Conservation (phyloP, 2,329 filamentous ascomycete species). For the Penicillium griseofulvum region DNA sequence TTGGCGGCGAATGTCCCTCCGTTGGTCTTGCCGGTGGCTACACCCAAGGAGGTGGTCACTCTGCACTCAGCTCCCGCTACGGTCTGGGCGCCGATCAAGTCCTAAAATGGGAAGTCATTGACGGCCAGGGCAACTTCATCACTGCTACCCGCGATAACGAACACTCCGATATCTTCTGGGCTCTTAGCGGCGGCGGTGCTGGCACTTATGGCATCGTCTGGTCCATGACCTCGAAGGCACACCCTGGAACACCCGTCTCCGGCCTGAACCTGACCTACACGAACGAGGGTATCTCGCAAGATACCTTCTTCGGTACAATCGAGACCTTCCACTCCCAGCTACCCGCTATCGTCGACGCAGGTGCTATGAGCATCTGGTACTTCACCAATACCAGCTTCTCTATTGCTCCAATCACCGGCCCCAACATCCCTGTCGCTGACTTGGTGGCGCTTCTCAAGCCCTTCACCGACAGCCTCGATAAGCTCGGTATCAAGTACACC, state of each 20-base stretch:
- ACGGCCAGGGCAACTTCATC: slow-evolving; percentile 31
- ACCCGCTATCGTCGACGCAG: slow-evolving; percentile 51
- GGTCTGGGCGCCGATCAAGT: slow-evolving; percentile 62
- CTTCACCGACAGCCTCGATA: slow-evolving; percentile 43
- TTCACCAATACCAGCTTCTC: slow-evolving; percentile 52
- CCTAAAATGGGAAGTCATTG: slow-evolving; percentile 58
- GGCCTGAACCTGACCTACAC: slow-evolving; percentile 48
- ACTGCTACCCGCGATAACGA: slow-evolving; percentile 17
- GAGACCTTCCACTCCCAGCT: slow-evolving; percentile 48
- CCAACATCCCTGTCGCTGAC: slow-evolving; percentile 45
- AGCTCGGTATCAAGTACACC: slow-evolving; percentile 34
- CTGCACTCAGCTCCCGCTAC: slow-evolving; percentile 52
- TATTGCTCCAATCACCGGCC: slow-evolving; percentile 50
- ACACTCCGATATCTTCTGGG: slow-evolving; percentile 23
- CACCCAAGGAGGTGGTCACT: slow-evolving; percentile 60
- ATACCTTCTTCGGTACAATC: slow-evolving; percentile 52
- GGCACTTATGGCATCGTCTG: slow-evolving; percentile 59
- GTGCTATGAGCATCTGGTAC: slow-evolving; percentile 51
- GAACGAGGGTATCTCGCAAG: slow-evolving; percentile 32
- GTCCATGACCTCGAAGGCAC: slow-evolving; percentile 54
- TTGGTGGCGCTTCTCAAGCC: slow-evolving; percentile 49
- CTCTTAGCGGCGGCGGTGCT: slow-evolving; percentile 31
- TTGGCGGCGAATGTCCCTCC: slow-evolving; percentile 55
- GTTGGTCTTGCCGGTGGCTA: slow-evolving; percentile 62
- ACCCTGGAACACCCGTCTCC: slow-evolving; percentile 45